A percentile compares a stretch with the other conserved stretches of the same genome.
These are phyloP conservation scores for Geotrichum carabidarum DNA, from an alignment of 1,139 yeast genomes.

Conservation along the genomic window DNA sequence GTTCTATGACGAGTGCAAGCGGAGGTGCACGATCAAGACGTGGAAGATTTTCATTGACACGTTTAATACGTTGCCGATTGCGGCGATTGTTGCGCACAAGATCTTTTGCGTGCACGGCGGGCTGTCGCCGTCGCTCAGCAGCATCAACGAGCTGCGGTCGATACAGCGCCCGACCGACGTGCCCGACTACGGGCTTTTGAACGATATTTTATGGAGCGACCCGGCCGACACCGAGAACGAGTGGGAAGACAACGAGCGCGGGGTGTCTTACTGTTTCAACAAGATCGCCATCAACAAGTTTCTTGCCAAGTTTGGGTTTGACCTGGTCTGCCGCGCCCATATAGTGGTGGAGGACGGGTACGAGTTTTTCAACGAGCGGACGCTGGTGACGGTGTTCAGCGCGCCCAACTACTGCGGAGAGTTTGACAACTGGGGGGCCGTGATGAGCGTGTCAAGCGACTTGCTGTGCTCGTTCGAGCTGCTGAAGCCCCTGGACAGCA, in stretches of 20 bases:
- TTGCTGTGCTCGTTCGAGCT: conserved; percentile 95
- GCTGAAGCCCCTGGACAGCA: conserved; percentile 92
- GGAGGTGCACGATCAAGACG: conserved; percentile 92
- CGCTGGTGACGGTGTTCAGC: conserved; percentile 86
- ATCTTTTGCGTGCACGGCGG: conserved; percentile 99
- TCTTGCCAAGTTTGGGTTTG: conserved; percentile 91
- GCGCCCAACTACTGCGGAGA: conserved; percentile 99
- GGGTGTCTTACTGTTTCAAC: conserved; percentile 92
- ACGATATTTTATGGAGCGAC: conserved; percentile 96
- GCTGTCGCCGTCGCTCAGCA: conserved; percentile 88
- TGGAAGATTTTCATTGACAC: conserved; percentile 98
- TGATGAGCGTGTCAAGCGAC: conserved; percentile 98
- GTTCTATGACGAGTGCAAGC: conserved; percentile 86
- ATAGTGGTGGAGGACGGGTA: conserved; percentile 98
- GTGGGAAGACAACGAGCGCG: conserved; percentile 97
- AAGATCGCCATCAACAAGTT: conserved; percentile 91
- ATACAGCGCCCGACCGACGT: conserved; percentile 99
- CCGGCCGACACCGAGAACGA: conserved; percentile 96
- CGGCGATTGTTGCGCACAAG: conserved; percentile 95
- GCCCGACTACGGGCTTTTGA: conserved; percentile 91
- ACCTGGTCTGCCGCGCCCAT: conserved; percentile 96
- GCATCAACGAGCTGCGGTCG: conserved; percentile 96
- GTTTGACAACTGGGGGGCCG: conserved; percentile 97
- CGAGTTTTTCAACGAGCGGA: conserved; percentile 93
- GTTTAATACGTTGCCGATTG: conserved; percentile 95